Conservation (phyloP, 106 monocot species). For the Acanthochlamys bracteata region DNA sequence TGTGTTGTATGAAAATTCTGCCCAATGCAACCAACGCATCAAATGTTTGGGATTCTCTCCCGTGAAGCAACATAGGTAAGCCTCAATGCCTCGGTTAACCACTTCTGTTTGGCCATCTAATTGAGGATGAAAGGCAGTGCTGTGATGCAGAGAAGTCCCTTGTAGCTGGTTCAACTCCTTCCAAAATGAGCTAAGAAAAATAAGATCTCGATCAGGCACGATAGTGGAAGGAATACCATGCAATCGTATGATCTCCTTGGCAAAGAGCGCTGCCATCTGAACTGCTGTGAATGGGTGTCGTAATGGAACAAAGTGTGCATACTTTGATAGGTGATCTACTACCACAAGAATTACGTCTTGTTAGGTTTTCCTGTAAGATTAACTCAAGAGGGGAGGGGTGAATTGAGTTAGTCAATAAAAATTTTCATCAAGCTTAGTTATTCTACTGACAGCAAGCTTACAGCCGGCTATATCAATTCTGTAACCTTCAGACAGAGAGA, state of each 20-base stretch:
- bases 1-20: not conserved
- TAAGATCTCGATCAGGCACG: not conserved
- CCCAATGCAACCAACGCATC: not conserved
- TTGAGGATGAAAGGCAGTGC: not conserved
- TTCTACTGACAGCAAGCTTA: too few species aligned
- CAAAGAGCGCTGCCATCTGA: not conserved
- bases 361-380: too few species aligned
- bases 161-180: not conserved
- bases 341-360: too few species aligned
- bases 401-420: too few species aligned
- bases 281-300: not conserved
- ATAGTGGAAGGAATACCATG: not conserved
- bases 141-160: not conserved
- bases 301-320: not conserved
- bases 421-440: too few species aligned
- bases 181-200: not conserved
- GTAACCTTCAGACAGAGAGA: too few species aligned
- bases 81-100: not conserved
- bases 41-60: not conserved
- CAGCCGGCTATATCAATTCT: too few species aligned
- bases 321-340: not conserved
- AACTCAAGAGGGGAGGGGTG: too few species aligned
- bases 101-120: not conserved
- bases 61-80: not conserved
- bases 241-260: not conserved